Evolutionary conservation across 2,329 filamentous ascomycete species (phyloP).

Genomic region (Arthrobotrys pseudoclavata): DNA sequence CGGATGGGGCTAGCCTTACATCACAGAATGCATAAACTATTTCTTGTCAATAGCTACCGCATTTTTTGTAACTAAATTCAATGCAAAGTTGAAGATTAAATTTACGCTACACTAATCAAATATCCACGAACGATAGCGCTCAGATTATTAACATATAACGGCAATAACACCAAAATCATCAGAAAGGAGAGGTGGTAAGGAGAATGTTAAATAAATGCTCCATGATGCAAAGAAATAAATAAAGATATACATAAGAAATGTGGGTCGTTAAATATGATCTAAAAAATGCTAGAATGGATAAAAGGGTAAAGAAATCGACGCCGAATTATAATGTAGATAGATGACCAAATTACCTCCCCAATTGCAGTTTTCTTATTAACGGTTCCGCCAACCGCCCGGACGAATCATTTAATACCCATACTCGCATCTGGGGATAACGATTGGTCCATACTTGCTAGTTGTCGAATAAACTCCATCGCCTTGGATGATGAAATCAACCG

Average conservation of each 20-base stretch:
- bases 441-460: slow-evolving; percentile 95
- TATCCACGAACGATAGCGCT: slow-evolving; percentile 17
- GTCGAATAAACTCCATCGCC: slow-evolving; percentile 83
- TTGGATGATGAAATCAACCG: slow-evolving; percentile 97
- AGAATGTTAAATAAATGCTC: slow-evolving; percentile 34
- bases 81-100: slow-evolving; percentile 9
- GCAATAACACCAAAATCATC: background rate
- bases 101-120: slow-evolving; percentile 16
- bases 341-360: slow-evolving; percentile 33
- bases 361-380: background rate
- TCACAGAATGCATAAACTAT: slow-evolving; percentile 22
- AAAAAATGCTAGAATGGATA: slow-evolving; percentile 44
- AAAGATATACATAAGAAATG: slow-evolving; percentile 22
- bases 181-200: background rate
- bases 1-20: slow-evolving; percentile 9
- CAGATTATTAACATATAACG: slow-evolving; percentile 14
- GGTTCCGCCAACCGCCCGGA: background rate
- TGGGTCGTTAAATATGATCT: slow-evolving; percentile 39
- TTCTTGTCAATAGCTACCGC: slow-evolving; percentile 2
- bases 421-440: slow-evolving; percentile 90
- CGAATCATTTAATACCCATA: slow-evolving; percentile 72
- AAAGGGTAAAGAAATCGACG: slow-evolving; percentile 32
- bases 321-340: slow-evolving; percentile 37
- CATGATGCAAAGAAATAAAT: slow-evolving; percentile 36
- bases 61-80: slow-evolving; percentile 15